phyloP scores from a whole-genome alignment of 2,329 filamentous ascomycete genomes.

The Phaeosphaeriaceae sp. region DNA sequence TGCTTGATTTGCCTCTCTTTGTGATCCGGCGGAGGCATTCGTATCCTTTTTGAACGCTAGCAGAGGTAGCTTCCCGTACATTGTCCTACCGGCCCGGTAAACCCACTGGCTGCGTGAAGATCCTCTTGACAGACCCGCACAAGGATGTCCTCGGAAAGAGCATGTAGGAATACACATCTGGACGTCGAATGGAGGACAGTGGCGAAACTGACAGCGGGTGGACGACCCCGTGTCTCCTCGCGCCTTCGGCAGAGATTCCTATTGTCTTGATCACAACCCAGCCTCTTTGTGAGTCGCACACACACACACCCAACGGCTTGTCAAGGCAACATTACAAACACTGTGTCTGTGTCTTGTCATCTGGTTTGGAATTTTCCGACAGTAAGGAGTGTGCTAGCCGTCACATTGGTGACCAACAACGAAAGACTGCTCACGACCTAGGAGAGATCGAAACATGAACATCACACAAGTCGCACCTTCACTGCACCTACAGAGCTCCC shows the following conservation, averaged over 20 bases:
- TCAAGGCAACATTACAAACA: slow-evolving; percentile 4
- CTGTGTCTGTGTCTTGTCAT: neutral
- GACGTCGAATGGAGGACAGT: slow-evolving; percentile 6
- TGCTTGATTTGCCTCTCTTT: slow-evolving; percentile 15
- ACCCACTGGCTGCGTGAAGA: slow-evolving; percentile 4
- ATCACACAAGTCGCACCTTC: neutral
- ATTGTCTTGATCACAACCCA: neutral
- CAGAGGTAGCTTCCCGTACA: slow-evolving; percentile 15
- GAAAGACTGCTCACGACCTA: neutral
- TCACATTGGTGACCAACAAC: neutral
- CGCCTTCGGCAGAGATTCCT: slow-evolving; percentile 1
- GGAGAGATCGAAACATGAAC: neutral
- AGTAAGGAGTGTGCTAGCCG: neutral
- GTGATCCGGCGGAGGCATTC: slow-evolving; percentile 2
- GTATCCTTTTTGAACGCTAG: slow-evolving; percentile 1
- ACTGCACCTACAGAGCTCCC: neutral
- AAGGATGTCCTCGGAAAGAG: slow-evolving; percentile 1
- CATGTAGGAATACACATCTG: slow-evolving; percentile 6
- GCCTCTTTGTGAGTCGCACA: slow-evolving; percentile 4
- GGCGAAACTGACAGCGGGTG: slow-evolving; percentile 20
- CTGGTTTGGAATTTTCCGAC: neutral
- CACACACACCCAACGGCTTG: slow-evolving; percentile 1
- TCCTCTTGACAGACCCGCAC: neutral
- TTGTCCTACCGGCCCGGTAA: slow-evolving; percentile 13
- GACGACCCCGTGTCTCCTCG: slow-evolving; percentile 11